Conservation (phyloP, 805 yeast genomes). For the Candida koratica region DNA sequence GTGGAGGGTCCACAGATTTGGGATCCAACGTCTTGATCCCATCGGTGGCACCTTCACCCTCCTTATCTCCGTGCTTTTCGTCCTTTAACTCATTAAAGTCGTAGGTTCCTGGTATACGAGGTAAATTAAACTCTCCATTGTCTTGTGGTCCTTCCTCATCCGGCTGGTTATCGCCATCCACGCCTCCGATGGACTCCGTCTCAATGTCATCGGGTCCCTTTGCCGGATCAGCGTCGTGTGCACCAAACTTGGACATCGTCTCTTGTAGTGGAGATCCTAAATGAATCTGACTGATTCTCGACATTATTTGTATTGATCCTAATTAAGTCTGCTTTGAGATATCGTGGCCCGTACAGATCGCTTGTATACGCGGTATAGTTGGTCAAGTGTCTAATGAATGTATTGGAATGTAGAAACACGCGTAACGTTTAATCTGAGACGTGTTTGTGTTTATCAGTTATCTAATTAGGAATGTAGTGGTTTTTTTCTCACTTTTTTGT, state of each 20-base stretch:
- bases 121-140: conserved; percentile 12
- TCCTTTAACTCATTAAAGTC: conserved; percentile 19
- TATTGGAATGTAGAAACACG: too few relatives aligned
- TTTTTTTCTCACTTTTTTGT: too few relatives aligned
- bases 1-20: conserved; percentile 21
- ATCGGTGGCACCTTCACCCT: neutral
- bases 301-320: too few relatives aligned
- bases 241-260: conserved; percentile 11
- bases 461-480: too few relatives aligned
- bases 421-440: too few relatives aligned
- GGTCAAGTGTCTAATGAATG: too few relatives aligned
- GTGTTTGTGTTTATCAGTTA: too few relatives aligned
- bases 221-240: conserved; percentile 1
- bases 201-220: conserved; percentile 11
- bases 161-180: conserved; percentile 1
- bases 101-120: conserved; percentile 24
- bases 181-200: conserved; percentile 5
- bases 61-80: conserved; percentile 4
- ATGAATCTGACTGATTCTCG: too few relatives aligned
- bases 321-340: too few relatives aligned
- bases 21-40: conserved; percentile 43
- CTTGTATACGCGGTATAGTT: too few relatives aligned
- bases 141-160: neutral
- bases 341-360: too few relatives aligned
- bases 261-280: conserved; percentile 16